Evolutionary conservation across 2,329 filamentous ascomycete species (phyloP), one percentile per base, ranked within the genome.

Genomic region (Elsinoe perseae): DNA sequence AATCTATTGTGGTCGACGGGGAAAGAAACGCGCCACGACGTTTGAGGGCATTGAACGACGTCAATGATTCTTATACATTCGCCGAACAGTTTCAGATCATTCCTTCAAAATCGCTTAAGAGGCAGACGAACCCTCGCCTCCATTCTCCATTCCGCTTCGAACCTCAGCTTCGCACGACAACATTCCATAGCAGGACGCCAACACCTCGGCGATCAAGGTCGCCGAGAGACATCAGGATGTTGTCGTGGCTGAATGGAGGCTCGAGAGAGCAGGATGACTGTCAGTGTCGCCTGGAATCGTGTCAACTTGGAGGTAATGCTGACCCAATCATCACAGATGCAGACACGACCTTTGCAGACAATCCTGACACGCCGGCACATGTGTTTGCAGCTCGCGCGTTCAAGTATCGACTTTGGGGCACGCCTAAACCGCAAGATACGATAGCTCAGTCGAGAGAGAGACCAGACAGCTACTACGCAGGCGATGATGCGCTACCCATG

Each of bases 371-470:
- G 1, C 83, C 83, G 7, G 83, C 82, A 46, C 82, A 82, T 46
- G 75, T 85, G 20, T 86, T 86, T 66, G 82, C 82, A 16, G 78
- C 84, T 56, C 82, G 83, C 64, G 83, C 83, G 14, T 83, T 85
- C 69, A 83, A 81, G 63, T 80, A 82, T 59, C 80, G 81, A 42
- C 69, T 86, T 56, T 85, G 83, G 69, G 82, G 82, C 23, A 85
- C 82, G 0, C 82, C 82, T 12, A 77, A 77, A 20, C 60, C 62
- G 8, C 63, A 63, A 10, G 53, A 58, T 3, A 12, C 18, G 12
- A 25, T 46, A 32, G 40, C 48, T 1, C 20, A 25, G 52, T 6
- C 18, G 16, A 20, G 25, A 50, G 23, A 20, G 21, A 25, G 52
- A 40, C 38, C 56, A 25, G 28, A 32, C 10, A 56, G 30, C 4